Evolutionary conservation across 176 grass and related monocot species (phyloP), one percentile per base, ranked within the genome.

Genomic region (Aegilops tauschii): DNA sequence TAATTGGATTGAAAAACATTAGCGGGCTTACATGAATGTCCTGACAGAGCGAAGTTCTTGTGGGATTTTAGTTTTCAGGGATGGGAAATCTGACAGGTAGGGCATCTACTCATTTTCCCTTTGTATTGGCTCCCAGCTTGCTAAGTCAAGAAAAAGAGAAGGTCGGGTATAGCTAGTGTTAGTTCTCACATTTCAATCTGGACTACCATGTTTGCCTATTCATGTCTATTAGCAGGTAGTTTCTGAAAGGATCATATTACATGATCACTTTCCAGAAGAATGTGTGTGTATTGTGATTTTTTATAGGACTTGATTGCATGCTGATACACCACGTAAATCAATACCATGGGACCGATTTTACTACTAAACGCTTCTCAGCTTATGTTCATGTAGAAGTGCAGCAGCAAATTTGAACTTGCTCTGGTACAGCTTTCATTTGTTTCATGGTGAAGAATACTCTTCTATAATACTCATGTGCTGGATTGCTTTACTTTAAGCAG

Each of bases 401-500:
- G 9, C 58, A 67, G 56, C 36, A 64, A 89, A 44, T 25, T 80
- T 69, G 27, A 37, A 77, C n/a, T 50, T 49, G 6, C 47, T 64
- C 25, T 18, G 59, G 62, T 50, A 23, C 10, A 13, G 14, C 82
- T 77, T 54, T 23, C 11, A 82, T 73, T 50, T 12, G 59, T 86
- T 80, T 75, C 63, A 63, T 47, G 40, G 37, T 27, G 49, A 37
- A 29, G 40, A 58, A 35, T 88, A 52, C 6, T 81, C 13, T 65
- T 82, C 37, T 90, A 44, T 77, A 12, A 59, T 73, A 88, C 52
- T 37, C 61, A 54, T 76, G 47, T 90, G 18, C 83, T 88, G 77
- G 14, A 69, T 21, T 72, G 2, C 56, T 74, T 32, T 91, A 62
- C 62, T 76, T 84, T 79, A 81, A 90, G 23, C 88, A 99, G 97